These are phyloP conservation scores for Hypoxylon rickii DNA, from an alignment of 495 filamentous ascomycete genomes.

Conservation along the genomic window DNA sequence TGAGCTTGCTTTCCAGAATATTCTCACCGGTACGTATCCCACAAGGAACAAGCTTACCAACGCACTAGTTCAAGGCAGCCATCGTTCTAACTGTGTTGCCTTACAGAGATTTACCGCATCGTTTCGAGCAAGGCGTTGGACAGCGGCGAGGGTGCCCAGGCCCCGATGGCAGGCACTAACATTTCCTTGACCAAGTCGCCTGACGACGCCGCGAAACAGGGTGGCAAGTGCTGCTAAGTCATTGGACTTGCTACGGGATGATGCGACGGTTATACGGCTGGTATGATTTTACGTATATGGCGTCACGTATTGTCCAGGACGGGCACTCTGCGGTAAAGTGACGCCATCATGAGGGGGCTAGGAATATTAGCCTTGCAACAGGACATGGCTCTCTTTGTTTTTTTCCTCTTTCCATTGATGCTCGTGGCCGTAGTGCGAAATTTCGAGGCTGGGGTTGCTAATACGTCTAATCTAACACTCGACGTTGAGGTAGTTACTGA, in stretches of 20 bases:
- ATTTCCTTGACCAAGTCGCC: slow-evolving; percentile 82
- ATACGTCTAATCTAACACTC: slow-evolving; percentile 37
- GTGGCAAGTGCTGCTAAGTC: slow-evolving; percentile 84
- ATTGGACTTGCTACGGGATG: slow-evolving; percentile 32
- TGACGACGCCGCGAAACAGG: slow-evolving; percentile 73
- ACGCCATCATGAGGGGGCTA: slow-evolving; percentile 41
- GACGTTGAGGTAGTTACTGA: slow-evolving; percentile 27
- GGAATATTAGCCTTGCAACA: slow-evolving; percentile 38
- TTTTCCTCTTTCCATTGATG: slow-evolving; percentile 37
- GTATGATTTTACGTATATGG: slow-evolving; percentile 50
- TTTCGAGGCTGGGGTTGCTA: slow-evolving; percentile 30
- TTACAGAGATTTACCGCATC: slow-evolving; percentile 96
- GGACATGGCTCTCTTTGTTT: slow-evolving; percentile 40
- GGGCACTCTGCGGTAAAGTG: slow-evolving; percentile 36
- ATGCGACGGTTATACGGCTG: slow-evolving; percentile 46
- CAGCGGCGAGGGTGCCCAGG: slow-evolving; percentile 73
- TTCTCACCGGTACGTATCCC: slow-evolving; percentile 80
- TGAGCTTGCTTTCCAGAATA: slow-evolving; percentile 99
- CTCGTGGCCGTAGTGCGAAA: slow-evolving; percentile 30
- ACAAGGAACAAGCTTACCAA: slow-evolving; percentile 3
- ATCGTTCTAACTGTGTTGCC: slow-evolving; percentile 10
- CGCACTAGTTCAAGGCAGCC: slow-evolving; percentile 17
- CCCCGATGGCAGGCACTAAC: slow-evolving; percentile 73
- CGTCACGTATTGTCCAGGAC: slow-evolving; percentile 48
- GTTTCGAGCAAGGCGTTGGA: slow-evolving; percentile 97